These are phyloP conservation scores for Metschnikowia proteae DNA, from an alignment of 805 yeast genomes.

Conservation along the genomic window DNA sequence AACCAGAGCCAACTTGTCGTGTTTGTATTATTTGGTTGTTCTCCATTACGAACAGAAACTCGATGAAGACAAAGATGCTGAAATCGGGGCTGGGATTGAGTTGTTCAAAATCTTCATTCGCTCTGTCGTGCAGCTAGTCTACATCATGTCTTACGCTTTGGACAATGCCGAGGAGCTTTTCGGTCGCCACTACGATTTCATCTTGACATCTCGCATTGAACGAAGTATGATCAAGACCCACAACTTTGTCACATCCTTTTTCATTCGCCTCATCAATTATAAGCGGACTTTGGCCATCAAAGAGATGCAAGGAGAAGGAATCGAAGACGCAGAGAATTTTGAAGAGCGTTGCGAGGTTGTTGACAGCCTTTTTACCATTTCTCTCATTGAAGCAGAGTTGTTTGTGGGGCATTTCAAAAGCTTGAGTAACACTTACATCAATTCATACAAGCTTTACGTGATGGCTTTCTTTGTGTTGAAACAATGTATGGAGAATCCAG, in stretches of 20 bases:
- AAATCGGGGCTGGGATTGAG: slow-evolving; percentile 39
- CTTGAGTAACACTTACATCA: slow-evolving; percentile 35
- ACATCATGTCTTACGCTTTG: slow-evolving; percentile 40
- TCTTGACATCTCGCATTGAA: slow-evolving; percentile 36
- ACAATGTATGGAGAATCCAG: slow-evolving; percentile 41
- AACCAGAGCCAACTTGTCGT: slow-evolving; percentile 37
- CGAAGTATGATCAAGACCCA: slow-evolving; percentile 40
- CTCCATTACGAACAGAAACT: slow-evolving; percentile 36
- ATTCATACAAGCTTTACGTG: slow-evolving; percentile 39
- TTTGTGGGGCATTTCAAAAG: slow-evolving; percentile 41
- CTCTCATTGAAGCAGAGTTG: slow-evolving; percentile 37
- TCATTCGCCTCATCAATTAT: slow-evolving; percentile 37
- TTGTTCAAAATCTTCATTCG: slow-evolving; percentile 39
- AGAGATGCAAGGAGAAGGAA: slow-evolving; percentile 5
- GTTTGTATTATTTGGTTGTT: slow-evolving; percentile 40
- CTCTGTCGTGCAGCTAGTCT: slow-evolving; percentile 40
- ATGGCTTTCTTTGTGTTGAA: slow-evolving; percentile 38
- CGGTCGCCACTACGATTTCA: slow-evolving; percentile 37
- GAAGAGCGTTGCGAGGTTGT: slow-evolving; percentile 27
- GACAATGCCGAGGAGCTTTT: slow-evolving; percentile 41
- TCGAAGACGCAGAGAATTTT: slow-evolving; percentile 4
- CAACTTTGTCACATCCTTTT: slow-evolving; percentile 35
- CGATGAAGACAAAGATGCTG: slow-evolving; percentile 24
- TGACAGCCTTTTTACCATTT: slow-evolving; percentile 29
- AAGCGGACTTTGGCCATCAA: slow-evolving; percentile 29